Percentiles rank a stretch among this genome's conserved stretches.
Evolutionary conservation across 495 filamentous ascomycete species (phyloP).

Genomic region (Mycothermus thermophilus): DNA sequence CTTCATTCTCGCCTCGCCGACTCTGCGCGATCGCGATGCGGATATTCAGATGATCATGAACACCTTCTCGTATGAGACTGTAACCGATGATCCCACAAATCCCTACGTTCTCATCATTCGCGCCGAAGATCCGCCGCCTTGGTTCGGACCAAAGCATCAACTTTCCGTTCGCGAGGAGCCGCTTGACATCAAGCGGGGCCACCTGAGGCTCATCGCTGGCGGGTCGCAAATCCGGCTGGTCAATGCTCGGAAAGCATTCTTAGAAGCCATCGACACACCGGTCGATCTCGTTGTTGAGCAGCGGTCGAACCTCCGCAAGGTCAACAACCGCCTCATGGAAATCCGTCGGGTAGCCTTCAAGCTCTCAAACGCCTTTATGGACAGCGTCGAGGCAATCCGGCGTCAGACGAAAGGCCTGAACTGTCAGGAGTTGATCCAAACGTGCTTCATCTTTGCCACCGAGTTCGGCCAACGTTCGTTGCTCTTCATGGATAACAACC

Average conservation of each 20-base stretch:
- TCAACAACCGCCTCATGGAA: slow-evolving; percentile 80
- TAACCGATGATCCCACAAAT: slow-evolving; percentile 53
- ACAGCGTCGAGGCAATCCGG: slow-evolving; percentile 85
- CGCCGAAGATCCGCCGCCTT: slow-evolving; percentile 63
- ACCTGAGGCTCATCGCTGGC: slow-evolving; percentile 79
- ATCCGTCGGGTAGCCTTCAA: slow-evolving; percentile 95
- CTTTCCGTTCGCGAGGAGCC: slow-evolving; percentile 60
- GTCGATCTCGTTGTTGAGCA: slow-evolving; percentile 83
- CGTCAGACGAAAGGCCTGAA: slow-evolving; percentile 71
- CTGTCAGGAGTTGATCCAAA: slow-evolving; percentile 92
- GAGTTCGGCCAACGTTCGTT: slow-evolving; percentile 93
- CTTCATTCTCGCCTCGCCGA: slow-evolving; percentile 72
- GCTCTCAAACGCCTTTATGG: slow-evolving; percentile 98
- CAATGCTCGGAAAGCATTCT: slow-evolving; percentile 62
- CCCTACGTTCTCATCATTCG: slow-evolving; percentile 78
- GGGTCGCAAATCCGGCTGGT: slow-evolving; percentile 67
- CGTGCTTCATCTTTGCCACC: slow-evolving; percentile 96
- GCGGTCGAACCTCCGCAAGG: slow-evolving; percentile 80
- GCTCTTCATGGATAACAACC: slow-evolving; percentile 83
- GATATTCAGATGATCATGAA: slow-evolving; percentile 77
- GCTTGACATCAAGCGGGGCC: slow-evolving; percentile 73
- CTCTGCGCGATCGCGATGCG: slow-evolving; percentile 54
- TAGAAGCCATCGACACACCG: slow-evolving; percentile 61
- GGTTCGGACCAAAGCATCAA: slow-evolving; percentile 67
- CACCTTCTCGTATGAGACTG: slow-evolving; percentile 73